These are phyloP conservation scores for Lipomyces mesembrius DNA, from an alignment of 805 yeast genomes.

Conservation along the genomic window DNA sequence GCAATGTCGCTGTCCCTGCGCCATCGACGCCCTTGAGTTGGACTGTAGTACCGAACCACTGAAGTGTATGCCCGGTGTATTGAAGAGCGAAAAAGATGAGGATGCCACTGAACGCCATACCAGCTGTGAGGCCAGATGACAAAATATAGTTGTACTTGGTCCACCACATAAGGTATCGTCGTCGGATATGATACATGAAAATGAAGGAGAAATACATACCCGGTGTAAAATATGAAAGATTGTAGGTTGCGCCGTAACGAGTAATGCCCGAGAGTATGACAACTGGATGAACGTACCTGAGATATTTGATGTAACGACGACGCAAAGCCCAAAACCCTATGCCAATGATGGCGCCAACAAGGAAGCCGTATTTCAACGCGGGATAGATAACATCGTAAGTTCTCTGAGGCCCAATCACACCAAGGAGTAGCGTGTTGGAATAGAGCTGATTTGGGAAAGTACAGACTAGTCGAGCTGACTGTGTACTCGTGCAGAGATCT, in stretches of 20 bases:
- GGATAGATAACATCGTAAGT: conserved; percentile 61
- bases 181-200: conserved; percentile 21
- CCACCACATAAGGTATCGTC: conserved; percentile 30
- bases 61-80: conserved; percentile 47
- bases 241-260: conserved; percentile 22
- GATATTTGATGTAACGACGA: conserved; percentile 48
- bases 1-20: conserved; percentile 12
- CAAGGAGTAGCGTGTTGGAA: conserved; percentile 66
- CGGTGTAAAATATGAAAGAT: conserved; percentile 25
- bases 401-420: conserved; percentile 64
- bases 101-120: conserved; percentile 67
- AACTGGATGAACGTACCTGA: conserved; percentile 62
- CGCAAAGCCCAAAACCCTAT: conserved; percentile 47
- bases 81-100: conserved; percentile 59
- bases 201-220: conserved; percentile 18
- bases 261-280: conserved; percentile 55
- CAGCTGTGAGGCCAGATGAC: conserved; percentile 67
- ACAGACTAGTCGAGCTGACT: conserved; percentile 54
- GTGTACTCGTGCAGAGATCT: conserved; percentile 52
- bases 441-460: conserved; percentile 54
- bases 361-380: conserved; percentile 60
- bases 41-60: conserved; percentile 68
- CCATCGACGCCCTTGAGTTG: conserved; percentile 23
- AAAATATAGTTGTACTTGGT: conserved; percentile 54
- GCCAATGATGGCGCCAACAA: conserved; percentile 58